Evolutionary conservation across 257 asterid species (phyloP).

Genomic region (Ilex aquifolium): DNA sequence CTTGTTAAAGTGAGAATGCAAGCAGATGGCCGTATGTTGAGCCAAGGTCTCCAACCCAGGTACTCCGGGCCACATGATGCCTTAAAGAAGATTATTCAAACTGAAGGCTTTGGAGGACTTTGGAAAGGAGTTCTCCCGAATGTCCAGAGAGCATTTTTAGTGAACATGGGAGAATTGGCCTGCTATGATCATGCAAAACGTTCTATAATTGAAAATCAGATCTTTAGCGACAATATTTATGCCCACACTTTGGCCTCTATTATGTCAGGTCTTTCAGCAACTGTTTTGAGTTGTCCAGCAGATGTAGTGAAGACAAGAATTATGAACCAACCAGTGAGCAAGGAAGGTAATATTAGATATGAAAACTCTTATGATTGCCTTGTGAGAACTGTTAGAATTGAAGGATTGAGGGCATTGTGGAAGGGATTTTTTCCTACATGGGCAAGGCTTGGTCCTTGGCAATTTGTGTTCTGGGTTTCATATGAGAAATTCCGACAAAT

Average conservation of each 20-base stretch:
- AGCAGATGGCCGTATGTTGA: slow-evolving; percentile 53
- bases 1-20: slow-evolving; percentile 91
- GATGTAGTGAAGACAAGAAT: slow-evolving; percentile 83
- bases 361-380: slow-evolving; percentile 64
- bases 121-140: slow-evolving; percentile 79
- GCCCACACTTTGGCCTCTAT: slow-evolving; percentile 77
- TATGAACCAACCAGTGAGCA: slow-evolving; percentile 56
- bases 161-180: slow-evolving; percentile 91
- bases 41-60: slow-evolving; percentile 49
- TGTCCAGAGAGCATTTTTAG: slow-evolving; percentile 75
- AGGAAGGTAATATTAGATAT: slow-evolving; percentile 28
- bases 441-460: slow-evolving; percentile 99
- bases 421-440: slow-evolving; percentile 90
- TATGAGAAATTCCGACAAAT: slow-evolving; percentile 64
- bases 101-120: slow-evolving; percentile 66
- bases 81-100: slow-evolving; percentile 44
- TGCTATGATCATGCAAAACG: slow-evolving; percentile 82
- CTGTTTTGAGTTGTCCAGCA: slow-evolving; percentile 82
- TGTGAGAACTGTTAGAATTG: slow-evolving; percentile 59
- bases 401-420: slow-evolving; percentile 76
- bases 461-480: slow-evolving; percentile 86
- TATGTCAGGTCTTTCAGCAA: slow-evolving; percentile 73
- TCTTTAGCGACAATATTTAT: slow-evolving; percentile 59
- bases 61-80: slow-evolving; percentile 65
- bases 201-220: slow-evolving; percentile 40